Evolutionary conservation across 2,329 filamentous ascomycete genomes (phyloP), one percentile per base, ranked within the genome.

Genomic region (Hypoxylon sp.): DNA sequence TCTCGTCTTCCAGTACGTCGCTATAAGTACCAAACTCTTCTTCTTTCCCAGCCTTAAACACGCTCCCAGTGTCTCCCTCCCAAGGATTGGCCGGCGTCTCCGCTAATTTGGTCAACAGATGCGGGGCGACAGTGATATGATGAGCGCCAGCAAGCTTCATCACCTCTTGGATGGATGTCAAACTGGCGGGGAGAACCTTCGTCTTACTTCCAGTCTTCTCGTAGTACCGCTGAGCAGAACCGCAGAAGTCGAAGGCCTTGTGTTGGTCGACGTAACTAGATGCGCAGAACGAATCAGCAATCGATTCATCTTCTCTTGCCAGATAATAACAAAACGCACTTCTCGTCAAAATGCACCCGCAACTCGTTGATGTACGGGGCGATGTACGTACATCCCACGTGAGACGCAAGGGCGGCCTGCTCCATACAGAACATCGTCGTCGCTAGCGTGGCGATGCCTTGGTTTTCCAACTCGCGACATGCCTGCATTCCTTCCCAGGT

Each of bases 331-430:
- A 30, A 31, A 2, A 63, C 69, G 59, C 64, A 81, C 75, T 67
- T 71, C 8, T 70, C 61, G 30, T 82, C 78, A 48, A 86, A 82
- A 60, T 87, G 83, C 4, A 85, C 84, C 56, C 78, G 80, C 29
- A 88, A 70, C 57, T 87, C 83, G 62, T 87, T 86, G 20, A 87
- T 80, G 55, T 86, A 88, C 0, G 85, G 84, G 0, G 84, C 82
- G 31, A 88, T 81, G 60, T 86, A 87, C 0, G 77, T 77, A 59
- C 83, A 87, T 3, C 76, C 74, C 0, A 76, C 79, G 38, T 83
- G 78, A 1, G 75, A 78, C 0, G 84, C 84, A 1, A 86, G 70
- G 1, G 74, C 73, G 0, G 82, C 84, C 63, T 87, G 84, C 29
- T 81, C 74, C 60, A 86, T 75, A 31, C 78, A 80, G 61, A 87